Evolutionary conservation across 2,329 filamentous ascomycete species (phyloP), one percentile per base, ranked within the genome.

Genomic region (Cercospora citrullina): DNA sequence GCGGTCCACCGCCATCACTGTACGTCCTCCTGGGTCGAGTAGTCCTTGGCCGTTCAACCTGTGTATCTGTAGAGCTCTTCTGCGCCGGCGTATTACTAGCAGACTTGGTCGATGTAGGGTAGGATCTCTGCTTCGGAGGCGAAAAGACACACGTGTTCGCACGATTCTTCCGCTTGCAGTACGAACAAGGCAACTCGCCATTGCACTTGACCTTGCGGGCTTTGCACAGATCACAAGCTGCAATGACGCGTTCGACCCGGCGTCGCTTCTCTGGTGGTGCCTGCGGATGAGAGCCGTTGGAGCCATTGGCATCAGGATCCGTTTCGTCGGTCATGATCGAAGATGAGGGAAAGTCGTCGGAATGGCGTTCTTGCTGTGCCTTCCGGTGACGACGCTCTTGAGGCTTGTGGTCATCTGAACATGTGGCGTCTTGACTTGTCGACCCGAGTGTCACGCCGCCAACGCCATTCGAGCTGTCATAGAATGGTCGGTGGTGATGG

Each of bases 141-240:
- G 66, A 61, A 75, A 80, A 81, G 4, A 72, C 67, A 67, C 79
- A 78, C 73, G 83, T 77, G 76, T 80, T 63, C 76, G 77, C 73
- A 75, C 79, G 71, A 77, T 81, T 72, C 76, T 81, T 75, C 66
- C 73, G 68, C 77, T 76, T 76, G 72, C 84, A 86, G 64, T 85
- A 84, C n/a, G 79, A 79, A 68, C 84, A 86, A 51, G 84, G 84
- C 60, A 82, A 78, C 60, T 81, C 78, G 45, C 84, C 84, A 68
- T 86, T 81, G 72, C 84, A 86, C 73, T 85, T 85, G 68, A 85
- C 84, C 70, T 84, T 84, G 62, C 82, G 77, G 26, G 80, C 73
- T 70, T 82, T 83, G 76, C 81, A 84, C 60, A 79, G 81, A 65
- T 82, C 79, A 72, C 81, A 83, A 16, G 81, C 81, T 62, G 79